Evolutionary conservation across 495 filamentous ascomycete genomes (phyloP), one percentile per base, ranked within the genome.

Genomic region (Bathelium albidoporum): DNA sequence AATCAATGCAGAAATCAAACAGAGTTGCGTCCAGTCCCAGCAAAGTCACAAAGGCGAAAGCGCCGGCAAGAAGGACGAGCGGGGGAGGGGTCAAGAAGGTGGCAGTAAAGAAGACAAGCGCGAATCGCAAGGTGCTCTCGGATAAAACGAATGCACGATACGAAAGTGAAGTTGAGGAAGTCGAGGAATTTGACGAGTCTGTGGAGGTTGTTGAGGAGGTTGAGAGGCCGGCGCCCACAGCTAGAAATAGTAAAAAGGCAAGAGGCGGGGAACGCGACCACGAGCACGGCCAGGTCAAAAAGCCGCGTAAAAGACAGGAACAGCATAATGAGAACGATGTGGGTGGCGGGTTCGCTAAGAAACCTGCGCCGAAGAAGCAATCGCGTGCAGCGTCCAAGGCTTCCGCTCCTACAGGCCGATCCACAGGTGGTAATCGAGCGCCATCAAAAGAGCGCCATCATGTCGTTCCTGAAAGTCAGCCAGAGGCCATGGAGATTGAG

Each of bases 131-230:
- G 62, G 76, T 75, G 11, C 70, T 87, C 44, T 73, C 75, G 28
- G 85, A 85, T 53, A 80, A 79, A 66, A 71, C 74, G 36, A 77
- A 79, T 63, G 75, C 79, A 32, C 73, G 75, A 60, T 65, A 73
- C 59, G 74, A 71, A 28, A 82, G 78, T 39, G 84, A 83, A 52
- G 77, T 71, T 12, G 82, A 85, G 64, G 82, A 83, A 55, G 71
- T 80, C 1, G 81, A 78, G 58, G 75, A 82, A 34, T 72, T 81
- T 61, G 69, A 69, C 2, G 70, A 64, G 32, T 70, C 76, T 20
- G 76, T 76, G 24, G 76, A 75, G 39, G 65, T 67, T 1, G 70
- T 67, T 1, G 70, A 58, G 0, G 77, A 77, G 72, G 69, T 67
- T 20, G 77, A 71, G 43, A 73, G 70, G 62, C 64, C 71, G 12